These are phyloP conservation scores for Vitis amurensis DNA, from an alignment of 164 flowering plant species.

Conservation along the genomic window DNA sequence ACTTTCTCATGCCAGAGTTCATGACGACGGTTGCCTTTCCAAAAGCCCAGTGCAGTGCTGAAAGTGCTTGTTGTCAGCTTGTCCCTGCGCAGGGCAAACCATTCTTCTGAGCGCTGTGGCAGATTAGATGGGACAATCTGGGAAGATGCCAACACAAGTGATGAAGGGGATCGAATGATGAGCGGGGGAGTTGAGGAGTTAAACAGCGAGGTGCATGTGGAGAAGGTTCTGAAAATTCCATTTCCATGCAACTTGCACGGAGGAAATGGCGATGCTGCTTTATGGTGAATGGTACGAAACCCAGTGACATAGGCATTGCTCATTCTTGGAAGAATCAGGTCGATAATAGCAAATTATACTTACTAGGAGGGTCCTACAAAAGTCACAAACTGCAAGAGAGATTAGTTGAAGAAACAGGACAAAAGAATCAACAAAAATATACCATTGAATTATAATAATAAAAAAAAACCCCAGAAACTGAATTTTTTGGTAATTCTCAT, in stretches of 20 bases:
- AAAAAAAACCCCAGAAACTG: no score
- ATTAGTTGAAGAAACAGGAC: background rate
- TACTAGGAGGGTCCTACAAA: conserved; percentile 22
- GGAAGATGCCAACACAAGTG: conserved; percentile 31
- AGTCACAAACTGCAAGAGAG: conserved; percentile 18
- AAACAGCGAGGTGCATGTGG: conserved; percentile 26
- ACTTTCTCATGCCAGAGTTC: conserved; percentile 98
- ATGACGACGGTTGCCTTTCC: conserved; percentile 81
- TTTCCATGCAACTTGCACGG: conserved; percentile 15
- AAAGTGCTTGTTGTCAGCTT: conserved; percentile 93
- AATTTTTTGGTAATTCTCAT: no score
- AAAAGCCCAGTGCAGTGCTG: conserved; percentile 90
- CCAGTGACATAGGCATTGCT: conserved; percentile 35
- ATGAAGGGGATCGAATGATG: conserved; percentile 26
- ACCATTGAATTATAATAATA: no score
- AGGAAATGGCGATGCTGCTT: conserved; percentile 13
- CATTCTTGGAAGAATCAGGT: conserved; percentile 31
- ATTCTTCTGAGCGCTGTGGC: conserved; percentile 84
- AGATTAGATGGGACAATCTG: conserved; percentile 39
- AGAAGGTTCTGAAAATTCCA: conserved; percentile 22
- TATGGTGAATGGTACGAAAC: conserved; percentile 25
- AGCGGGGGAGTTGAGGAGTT: conserved; percentile 20
- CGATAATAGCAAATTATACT: conserved; percentile 5
- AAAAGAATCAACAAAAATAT: background rate
- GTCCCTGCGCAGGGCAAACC: conserved; percentile 91